phyloP scores from a whole-genome alignment of 768 basidiomycete species.

The Peribolospora baueri region DNA sequence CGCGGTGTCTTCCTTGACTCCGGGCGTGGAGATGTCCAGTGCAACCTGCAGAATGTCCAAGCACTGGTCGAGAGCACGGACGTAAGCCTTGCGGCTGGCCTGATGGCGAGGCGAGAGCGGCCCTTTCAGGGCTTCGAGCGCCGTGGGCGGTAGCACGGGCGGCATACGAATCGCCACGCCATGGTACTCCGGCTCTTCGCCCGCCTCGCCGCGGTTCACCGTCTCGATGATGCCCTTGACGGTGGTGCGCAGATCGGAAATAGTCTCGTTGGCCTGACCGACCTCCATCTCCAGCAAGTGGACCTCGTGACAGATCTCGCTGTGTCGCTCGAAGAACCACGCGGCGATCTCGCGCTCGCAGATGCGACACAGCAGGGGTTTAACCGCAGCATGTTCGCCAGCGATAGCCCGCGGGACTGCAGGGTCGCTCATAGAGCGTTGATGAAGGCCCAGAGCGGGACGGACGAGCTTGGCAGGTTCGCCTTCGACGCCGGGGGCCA shows the following conservation, averaged over 20 bases:
- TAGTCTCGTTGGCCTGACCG: conserved; percentile 72
- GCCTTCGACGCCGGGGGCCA: neutral
- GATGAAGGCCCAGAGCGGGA: neutral
- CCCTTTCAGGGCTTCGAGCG: conserved; percentile 1
- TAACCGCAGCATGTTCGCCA: conserved; percentile 23
- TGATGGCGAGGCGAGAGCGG: neutral
- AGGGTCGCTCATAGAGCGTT: neutral
- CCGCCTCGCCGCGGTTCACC: conserved; percentile 20
- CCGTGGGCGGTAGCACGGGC: conserved; percentile 39
- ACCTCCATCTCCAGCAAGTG: conserved; percentile 93
- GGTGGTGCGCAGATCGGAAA: conserved; percentile 61
- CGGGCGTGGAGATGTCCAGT: conserved; percentile 57
- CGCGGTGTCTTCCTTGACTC: conserved; percentile 59
- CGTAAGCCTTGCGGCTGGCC: too few relatives aligned
- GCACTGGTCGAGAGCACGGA: conserved; percentile 52
- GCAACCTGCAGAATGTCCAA: conserved; percentile 63
- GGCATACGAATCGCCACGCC: conserved; percentile 53
- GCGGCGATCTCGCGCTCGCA: conserved; percentile 91
- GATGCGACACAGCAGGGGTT: conserved; percentile 73
- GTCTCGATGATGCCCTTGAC: conserved; percentile 52
- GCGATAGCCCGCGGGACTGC: conserved; percentile 27
- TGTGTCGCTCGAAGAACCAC: conserved; percentile 99
- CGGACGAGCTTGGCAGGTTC: neutral
- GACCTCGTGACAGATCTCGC: conserved; percentile 90
- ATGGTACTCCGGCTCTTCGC: conserved; percentile 37